phyloP scores from a whole-genome alignment of 805 yeast genomes.

The Myxozyma mucilagina region DNA sequence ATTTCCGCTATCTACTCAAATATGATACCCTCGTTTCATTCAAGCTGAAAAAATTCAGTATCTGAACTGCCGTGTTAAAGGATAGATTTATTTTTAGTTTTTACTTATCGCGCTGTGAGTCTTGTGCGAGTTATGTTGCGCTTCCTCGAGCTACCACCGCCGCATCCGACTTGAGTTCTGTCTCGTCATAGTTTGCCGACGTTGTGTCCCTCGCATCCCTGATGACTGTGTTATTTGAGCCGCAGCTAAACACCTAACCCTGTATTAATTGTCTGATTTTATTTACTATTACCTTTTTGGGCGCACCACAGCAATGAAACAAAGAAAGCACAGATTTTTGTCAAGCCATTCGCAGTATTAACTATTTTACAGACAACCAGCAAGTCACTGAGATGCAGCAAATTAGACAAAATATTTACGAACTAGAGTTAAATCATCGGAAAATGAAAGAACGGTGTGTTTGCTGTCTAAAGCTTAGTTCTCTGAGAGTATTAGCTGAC shows the following conservation, averaged over 20 bases:
- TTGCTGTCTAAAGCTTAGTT: background rate
- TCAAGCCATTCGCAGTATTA: background rate
- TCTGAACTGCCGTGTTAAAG: too few relatives aligned
- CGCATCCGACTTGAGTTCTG: conserved; percentile 15
- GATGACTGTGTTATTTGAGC: conserved; percentile 4
- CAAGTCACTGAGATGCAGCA: conserved; percentile 92
- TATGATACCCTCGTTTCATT: too few relatives aligned
- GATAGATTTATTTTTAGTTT: background rate
- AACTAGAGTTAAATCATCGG: conserved; percentile 89
- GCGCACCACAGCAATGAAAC: background rate
- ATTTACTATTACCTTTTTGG: background rate
- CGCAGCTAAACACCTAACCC: conserved; percentile 7
- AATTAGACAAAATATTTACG: conserved; percentile 90
- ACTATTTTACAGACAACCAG: conserved; percentile 54
- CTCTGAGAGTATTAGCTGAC: background rate
- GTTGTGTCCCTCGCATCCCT: conserved; percentile 8
- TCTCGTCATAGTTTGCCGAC: conserved; percentile 6
- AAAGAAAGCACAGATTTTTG: background rate
- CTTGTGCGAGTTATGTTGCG: background rate
- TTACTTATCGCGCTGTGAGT: background rate
- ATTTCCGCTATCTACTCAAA: too few relatives aligned
- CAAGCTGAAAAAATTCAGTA: too few relatives aligned
- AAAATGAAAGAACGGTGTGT: conserved; percentile 79
- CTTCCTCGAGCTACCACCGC: conserved; percentile 5
- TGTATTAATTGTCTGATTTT: background rate